Percentiles rank a stretch among this genome's conserved stretches.
These are phyloP conservation scores for Dictyostelium firmibasis DNA, from an alignment of 78 protist genomes.

Conservation along the genomic window DNA sequence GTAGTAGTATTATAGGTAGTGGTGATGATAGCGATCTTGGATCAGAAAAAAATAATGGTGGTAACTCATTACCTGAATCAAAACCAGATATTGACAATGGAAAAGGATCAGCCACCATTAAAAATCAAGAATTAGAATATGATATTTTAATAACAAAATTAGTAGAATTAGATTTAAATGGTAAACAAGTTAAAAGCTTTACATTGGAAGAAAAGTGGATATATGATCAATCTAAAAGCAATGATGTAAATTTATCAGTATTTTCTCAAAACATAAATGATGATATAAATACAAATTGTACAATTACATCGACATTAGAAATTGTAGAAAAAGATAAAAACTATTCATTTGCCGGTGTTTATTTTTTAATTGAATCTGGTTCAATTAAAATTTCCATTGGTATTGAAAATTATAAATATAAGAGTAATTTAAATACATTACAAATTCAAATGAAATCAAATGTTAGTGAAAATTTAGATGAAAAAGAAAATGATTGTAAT, in stretches of 20 bases:
- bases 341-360: neutral
- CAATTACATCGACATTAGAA: neutral
- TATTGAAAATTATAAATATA: neutral
- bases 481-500: neutral
- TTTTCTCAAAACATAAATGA: neutral
- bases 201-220: neutral
- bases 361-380: neutral
- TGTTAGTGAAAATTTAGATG: neutral
- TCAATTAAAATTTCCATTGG: neutral
- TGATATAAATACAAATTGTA: neutral
- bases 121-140: neutral
- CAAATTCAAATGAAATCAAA: neutral
- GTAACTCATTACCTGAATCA: neutral
- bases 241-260: neutral
- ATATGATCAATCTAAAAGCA: neutral
- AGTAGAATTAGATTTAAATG: neutral
- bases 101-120: neutral
- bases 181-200: neutral
- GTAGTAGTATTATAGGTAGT: neutral
- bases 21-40: neutral
- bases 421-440: neutral
- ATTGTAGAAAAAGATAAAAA: neutral
- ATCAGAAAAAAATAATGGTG: no score
- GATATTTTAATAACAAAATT: no score
- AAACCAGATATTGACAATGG: neutral